phyloP scores from a whole-genome alignment of 2,329 filamentous ascomycete genomes.

The Pestalotiopsis fici region DNA sequence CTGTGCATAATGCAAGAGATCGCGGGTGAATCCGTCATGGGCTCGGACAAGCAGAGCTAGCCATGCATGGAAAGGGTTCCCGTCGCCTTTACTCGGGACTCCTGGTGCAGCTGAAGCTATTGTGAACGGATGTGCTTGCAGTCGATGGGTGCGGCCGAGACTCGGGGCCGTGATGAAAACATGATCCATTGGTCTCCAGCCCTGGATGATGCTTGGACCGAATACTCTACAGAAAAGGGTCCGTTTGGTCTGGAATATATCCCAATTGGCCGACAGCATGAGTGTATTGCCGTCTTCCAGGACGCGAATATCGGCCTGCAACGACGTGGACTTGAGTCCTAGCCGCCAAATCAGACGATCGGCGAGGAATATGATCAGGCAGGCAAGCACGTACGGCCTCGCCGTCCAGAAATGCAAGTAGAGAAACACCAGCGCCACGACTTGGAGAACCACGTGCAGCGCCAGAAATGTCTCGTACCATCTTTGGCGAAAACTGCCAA shows the following conservation, averaged over 20 bases:
- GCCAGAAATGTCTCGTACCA: slow-evolving; percentile 67
- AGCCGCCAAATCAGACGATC: slow-evolving; percentile 61
- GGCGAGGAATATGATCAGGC: slow-evolving; percentile 56
- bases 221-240: slow-evolving; percentile 13
- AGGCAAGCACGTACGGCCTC: slow-evolving; percentile 51
- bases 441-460: slow-evolving; percentile 58
- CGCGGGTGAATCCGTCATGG: slow-evolving; percentile 59
- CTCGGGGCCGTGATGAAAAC: slow-evolving; percentile 62
- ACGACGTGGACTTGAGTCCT: slow-evolving; percentile 47
- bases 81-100: background rate
- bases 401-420: slow-evolving; percentile 59
- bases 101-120: slow-evolving; percentile 61
- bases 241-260: slow-evolving; percentile 21
- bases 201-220: slow-evolving; percentile 40
- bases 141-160: slow-evolving; percentile 49
- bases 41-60: slow-evolving; percentile 61
- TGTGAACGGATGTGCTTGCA: slow-evolving; percentile 69
- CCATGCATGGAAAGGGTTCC: slow-evolving; percentile 43
- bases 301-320: slow-evolving; percentile 51
- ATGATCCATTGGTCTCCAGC: slow-evolving; percentile 65
- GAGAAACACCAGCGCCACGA: slow-evolving; percentile 54
- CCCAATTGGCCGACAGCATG: slow-evolving; percentile 41
- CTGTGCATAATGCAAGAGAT: slow-evolving; percentile 53
- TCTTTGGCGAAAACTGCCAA: slow-evolving; percentile 58
- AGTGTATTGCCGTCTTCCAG: slow-evolving; percentile 60